phyloP scores from a whole-genome alignment of 306 rosid species.

The Trifolium dubium region DNA sequence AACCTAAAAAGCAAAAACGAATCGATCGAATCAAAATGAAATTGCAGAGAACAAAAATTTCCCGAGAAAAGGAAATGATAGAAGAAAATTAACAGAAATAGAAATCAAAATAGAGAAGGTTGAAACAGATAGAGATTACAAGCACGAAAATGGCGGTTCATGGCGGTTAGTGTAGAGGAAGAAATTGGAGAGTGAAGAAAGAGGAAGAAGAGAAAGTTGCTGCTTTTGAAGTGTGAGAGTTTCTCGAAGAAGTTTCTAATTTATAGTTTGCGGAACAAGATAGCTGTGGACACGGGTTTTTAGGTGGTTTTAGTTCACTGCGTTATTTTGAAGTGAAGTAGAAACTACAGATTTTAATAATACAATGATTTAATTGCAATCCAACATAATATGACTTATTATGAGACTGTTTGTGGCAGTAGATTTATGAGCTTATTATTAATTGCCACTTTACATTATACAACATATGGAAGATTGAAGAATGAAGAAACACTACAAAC shows the following conservation, averaged over 20 bases:
- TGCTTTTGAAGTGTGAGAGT: neutral
- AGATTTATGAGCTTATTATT: slow-evolving; percentile 35
- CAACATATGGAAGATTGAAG: slow-evolving; percentile 6
- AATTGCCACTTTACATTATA: slow-evolving; percentile 31
- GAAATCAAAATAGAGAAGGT: neutral
- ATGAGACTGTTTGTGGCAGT: slow-evolving; percentile 36
- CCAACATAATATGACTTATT: neutral
- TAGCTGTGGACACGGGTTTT: neutral
- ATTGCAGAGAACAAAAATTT: slow-evolving; percentile 8
- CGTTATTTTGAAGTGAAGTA: slow-evolving; percentile 13
- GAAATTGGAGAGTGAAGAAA: neutral
- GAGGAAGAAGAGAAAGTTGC: slow-evolving; percentile 15
- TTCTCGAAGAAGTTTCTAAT: slow-evolving; percentile 1
- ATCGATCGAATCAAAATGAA: slow-evolving; percentile 16
- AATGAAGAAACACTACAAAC: slow-evolving; percentile 50
- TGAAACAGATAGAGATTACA: slow-evolving; percentile 25
- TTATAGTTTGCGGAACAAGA: slow-evolving; percentile 28
- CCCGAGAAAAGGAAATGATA: neutral
- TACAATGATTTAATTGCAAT: slow-evolving; percentile 38
- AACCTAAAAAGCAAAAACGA: neutral
- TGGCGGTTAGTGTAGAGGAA: slow-evolving; percentile 26
- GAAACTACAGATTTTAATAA: slow-evolving; percentile 22
- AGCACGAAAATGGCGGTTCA: neutral
- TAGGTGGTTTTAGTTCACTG: slow-evolving; percentile 6
- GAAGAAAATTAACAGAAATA: neutral